Conservation (phyloP, 2,329 filamentous ascomycete genomes). For the Calonectria fujianensis region DNA sequence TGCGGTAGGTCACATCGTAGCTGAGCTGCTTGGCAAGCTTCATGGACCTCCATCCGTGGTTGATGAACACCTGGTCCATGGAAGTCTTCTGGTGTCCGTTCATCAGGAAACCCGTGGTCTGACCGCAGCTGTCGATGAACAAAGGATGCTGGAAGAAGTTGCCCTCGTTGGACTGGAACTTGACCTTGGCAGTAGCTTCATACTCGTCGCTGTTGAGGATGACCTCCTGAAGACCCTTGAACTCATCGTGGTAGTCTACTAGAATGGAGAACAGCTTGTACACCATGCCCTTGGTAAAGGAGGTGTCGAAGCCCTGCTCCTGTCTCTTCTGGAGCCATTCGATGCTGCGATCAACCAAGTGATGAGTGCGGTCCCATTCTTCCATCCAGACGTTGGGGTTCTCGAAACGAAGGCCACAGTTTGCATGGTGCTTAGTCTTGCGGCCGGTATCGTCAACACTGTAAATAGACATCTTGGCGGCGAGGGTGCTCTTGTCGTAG, state of each 20-base stretch:
- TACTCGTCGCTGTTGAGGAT: conserved; percentile 22
- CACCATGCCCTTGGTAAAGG: conserved; percentile 20
- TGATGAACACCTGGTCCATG: conserved; percentile 25
- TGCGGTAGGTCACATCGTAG: conserved; percentile 12
- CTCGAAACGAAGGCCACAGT: conserved; percentile 21
- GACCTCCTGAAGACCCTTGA: conserved; percentile 18
- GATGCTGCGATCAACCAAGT: conserved; percentile 26
- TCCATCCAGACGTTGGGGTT: conserved; percentile 21
- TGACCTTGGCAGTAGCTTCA: conserved; percentile 20
- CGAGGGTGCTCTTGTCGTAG: conserved; percentile 22
- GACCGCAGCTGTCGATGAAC: conserved; percentile 22
- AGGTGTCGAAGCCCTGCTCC: conserved; percentile 8
- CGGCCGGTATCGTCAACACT: conserved; percentile 12
- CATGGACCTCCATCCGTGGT: conserved; percentile 25
- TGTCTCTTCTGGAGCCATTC: conserved; percentile 26
- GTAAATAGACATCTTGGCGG: conserved; percentile 32
- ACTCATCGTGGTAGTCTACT: conserved; percentile 25
- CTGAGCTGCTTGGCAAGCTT: conserved; percentile 14
- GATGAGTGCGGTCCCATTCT: conserved; percentile 19
- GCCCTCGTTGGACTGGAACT: conserved; percentile 6
- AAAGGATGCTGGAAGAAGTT: conserved; percentile 15
- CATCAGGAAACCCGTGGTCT: conserved; percentile 28
- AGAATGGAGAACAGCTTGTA: conserved; percentile 27
- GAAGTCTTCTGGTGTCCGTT: conserved; percentile 20
- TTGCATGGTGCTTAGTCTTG: conserved; percentile 22